Base-by-base conservation (phyloP, 1,284 basidiomycete genomes). In the Irpex sp. region DNA sequence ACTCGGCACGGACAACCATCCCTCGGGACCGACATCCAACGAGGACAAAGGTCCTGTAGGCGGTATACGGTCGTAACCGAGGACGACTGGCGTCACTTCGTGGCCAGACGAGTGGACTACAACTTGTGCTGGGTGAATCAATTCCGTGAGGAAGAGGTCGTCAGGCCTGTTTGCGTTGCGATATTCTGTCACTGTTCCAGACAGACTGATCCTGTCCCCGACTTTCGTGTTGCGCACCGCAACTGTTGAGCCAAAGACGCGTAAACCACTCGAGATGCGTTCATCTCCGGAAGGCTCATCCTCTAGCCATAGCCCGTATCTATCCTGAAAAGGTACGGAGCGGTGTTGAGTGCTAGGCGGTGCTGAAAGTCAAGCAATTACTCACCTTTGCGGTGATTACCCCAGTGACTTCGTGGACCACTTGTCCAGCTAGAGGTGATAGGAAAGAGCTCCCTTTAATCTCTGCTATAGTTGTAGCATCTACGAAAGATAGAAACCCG, bases 11-110 rank as follows among this genome's bases (percentile, higher is more conserved):
- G 80, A 80, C 8, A 87, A 73, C 73, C 80, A 82, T 0, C 83
- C 83, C 69, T 85, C 83, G 0, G 68, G 65, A 3, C 84, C 84
- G 21, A 67, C 66, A 66, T 87, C 85, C 18, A 85, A 74, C 18
- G 78, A 70, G 35, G 81, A 82, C 28, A 83, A 73, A 21, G 75
- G 69, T 57, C 78, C 76, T 5, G 79, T 83, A 0, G 85, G 85
- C 2, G 85, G 85, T 7, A 67, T 77, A 61, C 83, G 76, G 66
- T 86, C 82, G 55, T 74, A 71, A 5, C 84, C 84, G n/a, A 88
- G 77, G 33, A 86, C 71, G 7, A 79, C 62, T 12, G 84, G 82
- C 0, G 66, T 72, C 33, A 85, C 71, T 1, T 75, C 67, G 67
- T 85, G 80, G 62, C 76, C 77, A 3, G 75, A 72, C 0, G 83